These are phyloP conservation scores for Leccinum pachyderme DNA, from an alignment of 1,284 basidiomycete species.

Conservation along the genomic window DNA sequence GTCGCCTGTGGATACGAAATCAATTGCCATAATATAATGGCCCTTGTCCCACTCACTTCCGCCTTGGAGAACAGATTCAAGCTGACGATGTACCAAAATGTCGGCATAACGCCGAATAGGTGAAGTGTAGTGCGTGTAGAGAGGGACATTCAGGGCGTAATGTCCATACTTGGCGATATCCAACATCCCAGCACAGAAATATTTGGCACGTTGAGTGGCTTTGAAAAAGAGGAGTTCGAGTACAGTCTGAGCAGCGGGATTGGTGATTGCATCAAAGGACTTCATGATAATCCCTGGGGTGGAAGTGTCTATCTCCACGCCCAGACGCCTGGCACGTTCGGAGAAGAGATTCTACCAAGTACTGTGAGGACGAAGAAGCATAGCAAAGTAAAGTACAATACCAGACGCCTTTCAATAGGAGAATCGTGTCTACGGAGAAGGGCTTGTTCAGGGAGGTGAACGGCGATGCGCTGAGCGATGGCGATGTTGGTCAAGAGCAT, in stretches of 20 bases:
- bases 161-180: constrained; percentile 98
- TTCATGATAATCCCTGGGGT: constrained; percentile 82
- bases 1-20: constrained; percentile 45
- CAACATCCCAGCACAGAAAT: constrained; percentile 98
- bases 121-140: constrained; percentile 98
- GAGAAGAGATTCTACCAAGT: constrained; percentile 64
- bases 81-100: constrained; percentile 93
- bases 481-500: constrained; percentile 92
- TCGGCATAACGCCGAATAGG: constrained; percentile 95
- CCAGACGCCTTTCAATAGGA: constrained; percentile 87
- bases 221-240: constrained; percentile 85
- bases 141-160: constrained; percentile 86
- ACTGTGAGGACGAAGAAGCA: constrained; percentile 8
- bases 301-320: constrained; percentile 79
- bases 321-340: constrained; percentile 80
- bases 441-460: constrained; percentile 92
- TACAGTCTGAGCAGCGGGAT: constrained; percentile 70
- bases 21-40: constrained; percentile 1
- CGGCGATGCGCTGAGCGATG: constrained; percentile 90
- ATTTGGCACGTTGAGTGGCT: constrained; percentile 89
- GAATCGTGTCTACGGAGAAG: constrained; percentile 91
- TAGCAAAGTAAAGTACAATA: constrained; percentile 36
- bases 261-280: constrained; percentile 73
- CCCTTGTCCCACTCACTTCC: constrained; percentile 47
- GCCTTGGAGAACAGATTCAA: constrained; percentile 84